Evolutionary conservation across 345 rosid species (phyloP).

Genomic region (Barbarea vulgaris): DNA sequence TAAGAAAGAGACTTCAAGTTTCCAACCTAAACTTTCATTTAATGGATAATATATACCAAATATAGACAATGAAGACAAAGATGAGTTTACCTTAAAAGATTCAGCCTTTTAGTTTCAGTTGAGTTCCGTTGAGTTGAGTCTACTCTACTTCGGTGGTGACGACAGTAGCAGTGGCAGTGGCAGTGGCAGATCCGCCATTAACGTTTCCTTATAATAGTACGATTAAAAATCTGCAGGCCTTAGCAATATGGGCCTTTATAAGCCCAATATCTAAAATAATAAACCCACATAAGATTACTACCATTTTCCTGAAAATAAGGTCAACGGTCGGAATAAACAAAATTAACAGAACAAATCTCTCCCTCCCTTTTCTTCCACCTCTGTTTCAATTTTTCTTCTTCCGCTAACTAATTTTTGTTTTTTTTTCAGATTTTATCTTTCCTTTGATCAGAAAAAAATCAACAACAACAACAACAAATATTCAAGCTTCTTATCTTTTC

Average conservation of each 20-base stretch:
- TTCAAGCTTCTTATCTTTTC: background rate
- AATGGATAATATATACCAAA: background rate
- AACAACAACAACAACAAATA: background rate
- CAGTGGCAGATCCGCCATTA: conserved; percentile 21
- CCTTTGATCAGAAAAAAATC: background rate
- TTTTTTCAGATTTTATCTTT: background rate
- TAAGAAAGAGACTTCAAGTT: background rate
- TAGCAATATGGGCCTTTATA: background rate
- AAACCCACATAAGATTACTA: background rate
- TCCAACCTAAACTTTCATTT: background rate
- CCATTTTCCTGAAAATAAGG: conserved; percentile 36
- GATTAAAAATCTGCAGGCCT: background rate
- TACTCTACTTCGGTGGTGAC: background rate
- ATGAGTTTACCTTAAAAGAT: conserved; percentile 18
- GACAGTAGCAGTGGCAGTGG: conserved; percentile 6
- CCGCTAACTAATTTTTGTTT: background rate
- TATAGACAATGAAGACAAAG: background rate
- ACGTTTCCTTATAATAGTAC: background rate
- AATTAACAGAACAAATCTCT: conserved; percentile 30
- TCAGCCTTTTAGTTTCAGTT: conserved; percentile 8
- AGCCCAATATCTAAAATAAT: background rate
- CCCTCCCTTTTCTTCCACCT: conserved; percentile 8
- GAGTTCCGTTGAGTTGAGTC: conserved; percentile 9
- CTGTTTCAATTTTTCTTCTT: conserved; percentile 27
- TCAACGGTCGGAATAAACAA: conserved; percentile 30